Evolutionary conservation across 345 rosid genomes (phyloP).

Genomic region (Litchi chinensis): DNA sequence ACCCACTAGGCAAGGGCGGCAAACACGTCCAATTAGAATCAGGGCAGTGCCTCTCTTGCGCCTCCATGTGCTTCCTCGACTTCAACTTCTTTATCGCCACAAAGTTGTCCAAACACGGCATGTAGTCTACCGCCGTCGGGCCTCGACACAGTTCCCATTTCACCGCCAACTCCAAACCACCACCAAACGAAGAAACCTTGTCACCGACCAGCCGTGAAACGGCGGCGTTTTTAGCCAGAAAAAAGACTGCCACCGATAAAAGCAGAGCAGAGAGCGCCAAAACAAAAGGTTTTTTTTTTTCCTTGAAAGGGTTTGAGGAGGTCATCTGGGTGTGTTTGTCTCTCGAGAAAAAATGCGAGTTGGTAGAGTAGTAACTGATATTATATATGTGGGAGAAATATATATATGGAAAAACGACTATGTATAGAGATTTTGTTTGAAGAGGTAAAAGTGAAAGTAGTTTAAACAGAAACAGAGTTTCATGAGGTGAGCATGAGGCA

Average conservation of each 20-base stretch:
- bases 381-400: too few relatives aligned
- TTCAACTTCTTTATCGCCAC: slow-evolving; percentile 58
- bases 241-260: slow-evolving; percentile 38
- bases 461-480: not conserved
- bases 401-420: too few relatives aligned
- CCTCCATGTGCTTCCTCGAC: slow-evolving; percentile 86
- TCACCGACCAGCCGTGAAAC: slow-evolving; percentile 14
- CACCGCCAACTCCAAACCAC: slow-evolving; percentile 18
- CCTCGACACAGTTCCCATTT: slow-evolving; percentile 63
- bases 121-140: slow-evolving; percentile 55
- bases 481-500: not conserved
- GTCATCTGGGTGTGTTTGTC: not conserved
- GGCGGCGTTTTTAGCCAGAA: slow-evolving; percentile 34
- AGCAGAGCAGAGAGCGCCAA: slow-evolving; percentile 47
- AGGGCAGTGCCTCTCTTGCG: slow-evolving; percentile 89
- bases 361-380: not conserved
- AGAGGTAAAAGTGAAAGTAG: not conserved
- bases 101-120: slow-evolving; percentile 80
- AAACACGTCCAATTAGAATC: slow-evolving; percentile 62
- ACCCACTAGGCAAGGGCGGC: slow-evolving; percentile 70
- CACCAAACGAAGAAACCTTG: not conserved
- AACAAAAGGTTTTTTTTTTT: slow-evolving; percentile 47
- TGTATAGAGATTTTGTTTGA: not conserved
- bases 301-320: slow-evolving; percentile 31
- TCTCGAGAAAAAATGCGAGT: not conserved